Evolutionary conservation across 116 monocot species (phyloP).

Genomic region (Cymodocea nodosa): DNA sequence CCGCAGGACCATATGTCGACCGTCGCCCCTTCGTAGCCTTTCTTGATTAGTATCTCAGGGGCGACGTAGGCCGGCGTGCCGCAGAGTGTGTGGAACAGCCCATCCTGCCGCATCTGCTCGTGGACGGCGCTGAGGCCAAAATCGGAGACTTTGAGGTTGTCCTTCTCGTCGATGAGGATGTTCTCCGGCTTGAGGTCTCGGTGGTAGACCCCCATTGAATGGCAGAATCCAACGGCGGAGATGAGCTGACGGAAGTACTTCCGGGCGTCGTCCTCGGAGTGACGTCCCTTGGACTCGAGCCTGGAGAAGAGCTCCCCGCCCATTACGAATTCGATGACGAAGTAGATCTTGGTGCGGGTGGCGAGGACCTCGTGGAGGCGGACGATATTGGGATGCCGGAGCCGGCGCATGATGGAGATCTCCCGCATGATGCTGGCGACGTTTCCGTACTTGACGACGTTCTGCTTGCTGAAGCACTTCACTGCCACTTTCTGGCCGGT

Average conservation of each 20-base stretch:
- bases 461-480: constrained; percentile 24
- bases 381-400: constrained; percentile 28
- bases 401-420: constrained; percentile 28
- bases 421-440: constrained; percentile 16
- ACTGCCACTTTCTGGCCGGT: constrained; percentile 18
- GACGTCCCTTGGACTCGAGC: not conserved
- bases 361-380: constrained; percentile 24
- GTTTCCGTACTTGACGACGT: constrained; percentile 6
- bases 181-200: constrained; percentile 20
- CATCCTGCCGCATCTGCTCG: constrained; percentile 5
- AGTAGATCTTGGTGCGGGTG: constrained; percentile 18
- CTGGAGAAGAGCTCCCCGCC: constrained; percentile 21
- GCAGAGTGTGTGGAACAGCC: constrained; percentile 12
- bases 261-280: constrained; percentile 3
- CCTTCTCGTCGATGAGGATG: constrained; percentile 10
- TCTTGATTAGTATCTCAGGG: constrained; percentile 12
- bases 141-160: constrained; percentile 55
- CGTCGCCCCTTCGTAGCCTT: constrained; percentile 19
- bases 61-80: constrained; percentile 18
- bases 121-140: constrained; percentile 11
- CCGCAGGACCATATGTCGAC: constrained; percentile 31
- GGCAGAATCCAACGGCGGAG: constrained; percentile 12
- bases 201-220: constrained; percentile 12
- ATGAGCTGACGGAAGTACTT: constrained; percentile 10
- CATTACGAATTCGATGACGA: constrained; percentile 21